These are phyloP conservation scores for Sporothrix curviconia DNA, from an alignment of 2,329 filamentous ascomycete genomes.

Conservation along the genomic window DNA sequence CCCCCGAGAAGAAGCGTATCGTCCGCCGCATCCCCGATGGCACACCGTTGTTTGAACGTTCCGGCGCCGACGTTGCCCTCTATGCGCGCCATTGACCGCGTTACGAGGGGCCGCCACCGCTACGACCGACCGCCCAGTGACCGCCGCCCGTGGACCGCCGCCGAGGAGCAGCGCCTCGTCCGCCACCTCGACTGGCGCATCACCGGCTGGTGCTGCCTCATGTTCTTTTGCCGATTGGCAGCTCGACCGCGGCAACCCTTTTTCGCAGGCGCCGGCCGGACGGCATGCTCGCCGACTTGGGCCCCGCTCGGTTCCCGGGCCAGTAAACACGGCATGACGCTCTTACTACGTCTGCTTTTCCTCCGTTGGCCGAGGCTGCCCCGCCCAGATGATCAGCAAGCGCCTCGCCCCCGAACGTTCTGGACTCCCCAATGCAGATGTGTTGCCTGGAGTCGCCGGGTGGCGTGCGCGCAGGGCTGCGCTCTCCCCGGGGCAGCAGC, in stretches of 20 bases:
- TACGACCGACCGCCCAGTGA: conserved; percentile 50
- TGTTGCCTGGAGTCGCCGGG: conserved; percentile 27
- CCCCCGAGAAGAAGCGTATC: neutral
- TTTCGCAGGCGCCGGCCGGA: conserved; percentile 31
- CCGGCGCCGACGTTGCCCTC: conserved; percentile 13
- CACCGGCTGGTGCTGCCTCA: conserved; percentile 27
- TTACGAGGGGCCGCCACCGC: conserved; percentile 54
- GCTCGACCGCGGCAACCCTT: conserved; percentile 32
- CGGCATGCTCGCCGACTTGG: conserved; percentile 26
- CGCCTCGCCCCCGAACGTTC: conserved; percentile 31
- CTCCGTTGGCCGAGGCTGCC: conserved; percentile 50
- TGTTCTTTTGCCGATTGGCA: conserved; percentile 34
- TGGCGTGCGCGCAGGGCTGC: conserved; percentile 27
- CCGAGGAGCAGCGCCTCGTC: conserved; percentile 50
- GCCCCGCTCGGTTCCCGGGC: conserved; percentile 33
- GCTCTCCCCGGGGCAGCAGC: conserved; percentile 23
- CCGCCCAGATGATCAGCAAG: conserved; percentile 57
- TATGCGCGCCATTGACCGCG: conserved; percentile 46
- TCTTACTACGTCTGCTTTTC: conserved; percentile 49
- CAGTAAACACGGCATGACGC: conserved; percentile 48
- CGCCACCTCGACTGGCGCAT: conserved; percentile 36
- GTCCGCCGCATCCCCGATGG: no score
- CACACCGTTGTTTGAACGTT: no score
- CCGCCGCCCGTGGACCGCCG: conserved; percentile 50
- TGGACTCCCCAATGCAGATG: conserved; percentile 32